Base-by-base conservation (phyloP, 352 stramenopile genomes). In the Phytophthora idaei region DNA sequence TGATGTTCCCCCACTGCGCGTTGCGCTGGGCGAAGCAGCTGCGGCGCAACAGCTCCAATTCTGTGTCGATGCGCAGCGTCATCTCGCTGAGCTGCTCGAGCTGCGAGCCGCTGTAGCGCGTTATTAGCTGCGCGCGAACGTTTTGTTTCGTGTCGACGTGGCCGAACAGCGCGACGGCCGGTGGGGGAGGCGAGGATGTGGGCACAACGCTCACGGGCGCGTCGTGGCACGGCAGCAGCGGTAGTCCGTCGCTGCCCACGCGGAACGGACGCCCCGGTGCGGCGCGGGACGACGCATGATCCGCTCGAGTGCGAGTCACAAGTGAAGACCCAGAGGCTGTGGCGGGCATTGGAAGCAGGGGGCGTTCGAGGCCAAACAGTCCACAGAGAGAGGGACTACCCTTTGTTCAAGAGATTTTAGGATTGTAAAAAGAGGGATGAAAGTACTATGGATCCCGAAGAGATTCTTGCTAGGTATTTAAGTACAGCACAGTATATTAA, bases 21-120 rank as follows among this genome's bases (percentile, higher is more conserved):
- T 94, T 94, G 63, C 86, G 86, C 45, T 85, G 74, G 11, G 81
- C 80, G 64, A 94, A 94, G 80, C 86, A 94, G 50, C 80, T 74
- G 34, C 76, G 81, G 3, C 86, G 81, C 59, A 90, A 61, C 42
- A 93, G 65, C 71, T 94, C 86, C 32, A 94, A 67, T 64, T 92
- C 82, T 49, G 78, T 89, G 75, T 94, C 86, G 34, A 90, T 80
- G 53, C 84, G 83, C 57, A 94, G 75, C 63, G 81, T 90, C 78
- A 88, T 85, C 68, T 94, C 85, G 41, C 61, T 77, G 27, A 87
- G n/a, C 37, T 44, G 34, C 1, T 61, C 8, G 15, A 77, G 53
- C 50, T 87, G 80, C 10, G 78, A 74, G 50, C 63, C 34, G 10
- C 51, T 62, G 64, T 89, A 91, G 54, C 76, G 75, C 12, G 53